Evolutionary conservation across 345 rosid species (phyloP).

Genomic region (Arabidopsis arenosa): DNA sequence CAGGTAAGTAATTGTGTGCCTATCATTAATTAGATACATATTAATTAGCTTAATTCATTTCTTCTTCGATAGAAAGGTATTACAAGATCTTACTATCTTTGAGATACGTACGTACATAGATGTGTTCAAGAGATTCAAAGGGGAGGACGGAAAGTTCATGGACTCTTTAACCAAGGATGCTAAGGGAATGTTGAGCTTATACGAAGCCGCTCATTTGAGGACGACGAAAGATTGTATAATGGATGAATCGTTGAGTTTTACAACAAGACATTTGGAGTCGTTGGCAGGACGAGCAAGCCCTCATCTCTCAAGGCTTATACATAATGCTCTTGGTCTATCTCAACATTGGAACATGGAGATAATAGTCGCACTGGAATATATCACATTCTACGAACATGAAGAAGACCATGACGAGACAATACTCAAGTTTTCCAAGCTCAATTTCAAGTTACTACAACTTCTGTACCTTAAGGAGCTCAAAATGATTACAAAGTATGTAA

Average conservation of each 20-base stretch:
- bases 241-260: slow-evolving; percentile 46
- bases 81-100: too few species aligned
- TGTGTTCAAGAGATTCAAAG: slow-evolving; percentile 46
- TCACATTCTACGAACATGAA: slow-evolving; percentile 13
- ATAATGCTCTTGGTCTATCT: not conserved
- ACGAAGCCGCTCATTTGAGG: slow-evolving; percentile 48
- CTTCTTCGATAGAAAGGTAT: too few species aligned
- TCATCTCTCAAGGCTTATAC: too few species aligned
- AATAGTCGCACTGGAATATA: slow-evolving; percentile 10
- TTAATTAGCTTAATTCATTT: too few species aligned
- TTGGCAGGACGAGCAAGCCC: not conserved
- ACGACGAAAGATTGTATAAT: slow-evolving; percentile 42
- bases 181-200: slow-evolving; percentile 48
- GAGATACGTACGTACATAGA: slow-evolving; percentile 31
- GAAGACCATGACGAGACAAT: not conserved
- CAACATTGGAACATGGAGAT: slow-evolving; percentile 24
- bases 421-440: slow-evolving; percentile 35
- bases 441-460: slow-evolving; percentile 18
- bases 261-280: not conserved
- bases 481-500: slow-evolving; percentile 16
- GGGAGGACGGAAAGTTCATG: slow-evolving; percentile 33
- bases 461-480: slow-evolving; percentile 20
- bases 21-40: too few species aligned
- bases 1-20: too few species aligned
- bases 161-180: slow-evolving; percentile 19